A percentile compares a stretch with the other conserved stretches of the same genome.
Conservation (phyloP, 106 monocot species). For the Narthecium ossifragum region DNA sequence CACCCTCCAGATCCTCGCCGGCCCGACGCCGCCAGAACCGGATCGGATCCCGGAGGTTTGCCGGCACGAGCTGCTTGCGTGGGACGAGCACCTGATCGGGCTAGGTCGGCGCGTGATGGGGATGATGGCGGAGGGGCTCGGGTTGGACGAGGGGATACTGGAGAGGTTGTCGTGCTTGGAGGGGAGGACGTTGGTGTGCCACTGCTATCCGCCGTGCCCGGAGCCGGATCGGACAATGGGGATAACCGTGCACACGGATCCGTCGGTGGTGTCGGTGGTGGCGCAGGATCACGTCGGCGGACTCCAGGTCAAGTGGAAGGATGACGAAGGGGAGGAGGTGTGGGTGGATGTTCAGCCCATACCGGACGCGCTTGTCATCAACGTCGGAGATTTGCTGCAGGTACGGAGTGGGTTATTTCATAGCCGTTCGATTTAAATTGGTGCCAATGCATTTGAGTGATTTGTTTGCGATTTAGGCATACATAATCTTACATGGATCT, state of each 20-base stretch:
- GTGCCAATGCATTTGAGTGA: too few species aligned
- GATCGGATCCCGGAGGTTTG: slow-evolving; percentile 23
- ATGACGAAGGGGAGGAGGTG: slow-evolving; percentile 9
- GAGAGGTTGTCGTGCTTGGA: slow-evolving; percentile 36
- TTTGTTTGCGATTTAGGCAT: too few species aligned
- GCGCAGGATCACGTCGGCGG: slow-evolving; percentile 57
- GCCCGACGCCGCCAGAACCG: slow-evolving; percentile 5
- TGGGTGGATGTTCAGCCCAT: slow-evolving; percentile 38
- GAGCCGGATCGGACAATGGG: slow-evolving; percentile 72
- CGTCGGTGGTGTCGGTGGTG: slow-evolving; percentile 50
- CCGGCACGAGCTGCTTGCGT: slow-evolving; percentile 27
- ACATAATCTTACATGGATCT: too few species aligned
- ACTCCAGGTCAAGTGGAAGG: slow-evolving; percentile 40
- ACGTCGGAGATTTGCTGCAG: slow-evolving; percentile 7
- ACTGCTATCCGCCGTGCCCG: slow-evolving; percentile 75
- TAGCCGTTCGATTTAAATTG: too few species aligned
- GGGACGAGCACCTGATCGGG: slow-evolving; percentile 28
- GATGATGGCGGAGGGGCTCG: slow-evolving; percentile 61
- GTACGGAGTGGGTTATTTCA: too few species aligned
- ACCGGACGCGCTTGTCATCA: slow-evolving; percentile 1
- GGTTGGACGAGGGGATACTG: slow-evolving; percentile 20
- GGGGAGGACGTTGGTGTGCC: slow-evolving; percentile 51
- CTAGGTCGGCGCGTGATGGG: slow-evolving; percentile 34
- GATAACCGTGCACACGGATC: slow-evolving; percentile 48
- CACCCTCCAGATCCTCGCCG: slow-evolving; percentile 19